Conservation (phyloP, 768 basidiomycete species). For the Lentinula detonsa region DNA sequence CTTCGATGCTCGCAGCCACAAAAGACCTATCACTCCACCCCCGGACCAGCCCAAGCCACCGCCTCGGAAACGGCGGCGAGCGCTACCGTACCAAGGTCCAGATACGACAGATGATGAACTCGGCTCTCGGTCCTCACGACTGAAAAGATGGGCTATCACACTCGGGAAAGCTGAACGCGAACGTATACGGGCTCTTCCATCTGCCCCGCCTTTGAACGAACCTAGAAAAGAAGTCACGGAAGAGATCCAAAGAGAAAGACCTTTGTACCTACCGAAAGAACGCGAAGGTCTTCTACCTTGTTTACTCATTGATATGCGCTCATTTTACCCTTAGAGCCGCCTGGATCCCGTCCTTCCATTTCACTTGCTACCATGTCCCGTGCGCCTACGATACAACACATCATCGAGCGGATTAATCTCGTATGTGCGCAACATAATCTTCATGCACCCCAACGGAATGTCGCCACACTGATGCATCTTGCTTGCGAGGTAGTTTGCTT, state of each 20-base stretch:
- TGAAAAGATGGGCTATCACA: slow-evolving; percentile 72
- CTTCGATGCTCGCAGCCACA: slow-evolving; percentile 72
- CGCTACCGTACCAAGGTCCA: slow-evolving; percentile 67
- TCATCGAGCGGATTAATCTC: slow-evolving; percentile 74
- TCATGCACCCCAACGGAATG: slow-evolving; percentile 50
- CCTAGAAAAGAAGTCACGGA: slow-evolving; percentile 45
- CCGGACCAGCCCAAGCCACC: slow-evolving; percentile 42
- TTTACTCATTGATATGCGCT: neutral
- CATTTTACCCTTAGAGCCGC: slow-evolving; percentile 39
- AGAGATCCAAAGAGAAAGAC: slow-evolving; percentile 67
- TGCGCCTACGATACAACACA: slow-evolving; percentile 69
- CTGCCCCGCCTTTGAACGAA: slow-evolving; percentile 32
- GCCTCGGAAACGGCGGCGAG: slow-evolving; percentile 62
- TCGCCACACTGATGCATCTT: slow-evolving; percentile 65
- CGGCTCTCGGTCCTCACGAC: slow-evolving; percentile 51
- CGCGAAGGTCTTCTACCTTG: slow-evolving; percentile 45
- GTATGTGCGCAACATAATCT: slow-evolving; percentile 77
- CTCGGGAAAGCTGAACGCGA: slow-evolving; percentile 73
- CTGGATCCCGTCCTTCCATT: slow-evolving; percentile 65
- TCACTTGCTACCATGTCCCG: slow-evolving; percentile 72
- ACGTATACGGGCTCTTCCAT: slow-evolving; percentile 48
- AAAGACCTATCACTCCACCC: slow-evolving; percentile 62
- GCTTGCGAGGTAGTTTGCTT: slow-evolving; percentile 59
- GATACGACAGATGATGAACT: slow-evolving; percentile 44
- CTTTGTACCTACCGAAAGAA: slow-evolving; percentile 57